Percentiles rank a stretch among this genome's conserved stretches.
phyloP scores from a whole-genome alignment of 345 rosid species.

The Sisymbrium altissimum region DNA sequence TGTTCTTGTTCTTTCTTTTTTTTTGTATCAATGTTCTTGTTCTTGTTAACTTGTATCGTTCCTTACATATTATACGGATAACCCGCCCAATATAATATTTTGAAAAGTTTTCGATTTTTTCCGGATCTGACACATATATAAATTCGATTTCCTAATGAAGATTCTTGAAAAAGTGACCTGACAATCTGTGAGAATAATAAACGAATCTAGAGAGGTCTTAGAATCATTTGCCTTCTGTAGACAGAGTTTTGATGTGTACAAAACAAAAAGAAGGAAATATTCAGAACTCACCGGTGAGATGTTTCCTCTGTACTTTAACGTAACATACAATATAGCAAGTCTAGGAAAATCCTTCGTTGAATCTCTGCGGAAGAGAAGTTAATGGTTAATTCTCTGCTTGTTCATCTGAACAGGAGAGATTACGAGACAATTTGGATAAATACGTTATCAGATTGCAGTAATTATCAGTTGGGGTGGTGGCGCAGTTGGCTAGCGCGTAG shows the following conservation, averaged over 20 bases:
- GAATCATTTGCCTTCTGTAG: not conserved
- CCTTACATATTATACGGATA: not conserved
- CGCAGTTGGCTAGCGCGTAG: conserved; percentile 99
- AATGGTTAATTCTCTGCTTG: too few species aligned
- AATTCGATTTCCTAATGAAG: conserved; percentile 9
- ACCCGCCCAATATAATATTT: not conserved
- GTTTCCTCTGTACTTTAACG: not conserved
- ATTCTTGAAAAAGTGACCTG: not conserved
- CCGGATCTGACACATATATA: not conserved
- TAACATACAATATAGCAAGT: not conserved
- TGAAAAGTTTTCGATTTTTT: not conserved
- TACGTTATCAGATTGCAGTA: accelerated
- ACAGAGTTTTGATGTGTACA: not conserved
- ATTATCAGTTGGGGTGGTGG: conserved; percentile 59
- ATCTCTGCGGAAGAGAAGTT: not conserved
- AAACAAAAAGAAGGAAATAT: not conserved
- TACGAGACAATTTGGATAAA: not conserved
- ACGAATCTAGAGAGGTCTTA: not conserved
- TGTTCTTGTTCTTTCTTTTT: not conserved
- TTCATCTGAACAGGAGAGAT: not conserved
- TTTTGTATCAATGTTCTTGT: not conserved
- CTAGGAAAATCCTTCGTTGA: not conserved
- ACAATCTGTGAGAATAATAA: not conserved
- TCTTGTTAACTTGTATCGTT: conserved; percentile 1
- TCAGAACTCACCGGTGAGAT: not conserved